These are phyloP conservation scores for Arthromyces matolae DNA, from an alignment of 768 basidiomycete species.

Conservation along the genomic window DNA sequence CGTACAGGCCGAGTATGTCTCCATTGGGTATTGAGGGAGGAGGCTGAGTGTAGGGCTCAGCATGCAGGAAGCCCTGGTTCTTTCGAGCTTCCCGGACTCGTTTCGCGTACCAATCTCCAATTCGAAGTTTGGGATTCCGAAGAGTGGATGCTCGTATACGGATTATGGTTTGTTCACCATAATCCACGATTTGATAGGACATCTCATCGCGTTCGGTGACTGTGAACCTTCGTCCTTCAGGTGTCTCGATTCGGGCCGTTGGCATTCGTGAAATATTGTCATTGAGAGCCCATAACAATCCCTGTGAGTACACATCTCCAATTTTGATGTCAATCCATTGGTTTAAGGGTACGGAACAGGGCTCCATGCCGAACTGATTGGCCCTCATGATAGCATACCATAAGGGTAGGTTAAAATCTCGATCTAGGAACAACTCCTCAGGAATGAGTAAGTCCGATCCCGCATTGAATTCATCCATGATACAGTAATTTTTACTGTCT, in stretches of 20 bases:
- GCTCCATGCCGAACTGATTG: neutral
- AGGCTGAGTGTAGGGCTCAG: neutral
- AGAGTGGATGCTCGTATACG: neutral
- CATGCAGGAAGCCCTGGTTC: neutral
- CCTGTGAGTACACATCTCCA: neutral
- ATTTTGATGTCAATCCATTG: conserved; percentile 2
- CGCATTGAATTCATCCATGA: neutral
- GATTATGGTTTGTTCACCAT: conserved; percentile 6
- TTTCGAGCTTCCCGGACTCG: neutral
- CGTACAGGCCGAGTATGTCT: neutral
- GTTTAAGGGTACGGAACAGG: neutral
- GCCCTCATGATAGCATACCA: neutral
- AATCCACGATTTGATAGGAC: conserved; percentile 5
- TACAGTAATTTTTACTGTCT: neutral
- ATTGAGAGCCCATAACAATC: neutral
- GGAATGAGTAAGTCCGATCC: neutral
- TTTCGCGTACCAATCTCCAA: conserved; percentile 4
- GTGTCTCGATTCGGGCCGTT: neutral
- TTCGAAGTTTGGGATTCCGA: neutral
- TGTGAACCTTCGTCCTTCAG: neutral
- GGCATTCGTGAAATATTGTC: neutral
- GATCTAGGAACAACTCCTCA: neutral
- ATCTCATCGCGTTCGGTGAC: neutral
- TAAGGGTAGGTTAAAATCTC: conserved; percentile 2
- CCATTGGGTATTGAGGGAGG: neutral